Evolutionary conservation across 164 flowering plant genomes (phyloP), one percentile per base, ranked within the genome.

Genomic region (Akebia trifoliata): DNA sequence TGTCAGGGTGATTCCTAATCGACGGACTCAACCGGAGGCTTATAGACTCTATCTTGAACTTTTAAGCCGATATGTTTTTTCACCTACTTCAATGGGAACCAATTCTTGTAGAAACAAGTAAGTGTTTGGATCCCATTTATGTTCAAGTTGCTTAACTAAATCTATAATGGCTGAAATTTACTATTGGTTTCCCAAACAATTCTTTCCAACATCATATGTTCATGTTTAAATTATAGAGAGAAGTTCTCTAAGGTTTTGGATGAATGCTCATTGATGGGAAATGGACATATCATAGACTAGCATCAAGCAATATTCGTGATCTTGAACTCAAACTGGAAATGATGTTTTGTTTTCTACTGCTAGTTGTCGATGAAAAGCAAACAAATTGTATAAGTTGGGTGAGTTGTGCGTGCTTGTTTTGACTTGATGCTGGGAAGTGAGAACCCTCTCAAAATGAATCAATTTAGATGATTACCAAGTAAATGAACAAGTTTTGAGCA

Each of bases 21-120:
- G 86, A 12, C 53, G 57, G 36, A 62, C 66, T 58, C 84, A 81
- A 36, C 90, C 90, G 32, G 77, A 76, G 63, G 90, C 90, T 5
- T 84, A 77, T 39, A 75, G 83, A 34, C 80, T 84, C 9, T 81
- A 74, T 65, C 82, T 84, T 45, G 84, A 81, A 57, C 84, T 84
- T 44, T 17, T 84, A 34, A 62, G 62, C 39, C 76, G 72, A 21
- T 69, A 71, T 69, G 72, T 77, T 2, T 63, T 79, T 51, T 62
- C 66, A 0, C 55, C 67, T 57, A 40, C 64, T 57, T 50, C 61
- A 6, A 22, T 63, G 26, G 58, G 20, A 11, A 9, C 53, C 0
- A 71, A 66, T 54, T 15, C 69, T 36, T 66, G 62, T 56, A 67
- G 43, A 55, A 72, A 60, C 38, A 76, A 71, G 85, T 83, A 53